A percentile compares a stretch with the other conserved stretches of the same genome.
Evolutionary conservation across 768 basidiomycete species (phyloP).

Genomic region (Russula compacta): DNA sequence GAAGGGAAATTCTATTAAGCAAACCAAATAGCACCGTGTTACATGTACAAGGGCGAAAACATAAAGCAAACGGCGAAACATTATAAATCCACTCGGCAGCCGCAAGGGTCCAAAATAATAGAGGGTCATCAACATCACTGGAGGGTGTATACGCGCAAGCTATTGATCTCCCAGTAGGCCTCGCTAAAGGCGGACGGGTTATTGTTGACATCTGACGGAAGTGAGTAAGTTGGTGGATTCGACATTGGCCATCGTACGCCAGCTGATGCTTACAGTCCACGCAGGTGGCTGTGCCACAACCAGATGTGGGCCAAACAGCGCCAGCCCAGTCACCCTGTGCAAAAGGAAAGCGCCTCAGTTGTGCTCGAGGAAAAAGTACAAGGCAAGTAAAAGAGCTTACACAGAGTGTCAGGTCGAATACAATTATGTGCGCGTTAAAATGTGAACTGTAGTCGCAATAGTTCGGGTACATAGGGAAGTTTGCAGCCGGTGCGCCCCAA

Average conservation of each 20-base stretch:
- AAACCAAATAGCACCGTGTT: not conserved
- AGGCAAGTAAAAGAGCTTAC: conserved; percentile 27
- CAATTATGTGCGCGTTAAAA: conserved; percentile 43
- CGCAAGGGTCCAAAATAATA: conserved; percentile 18
- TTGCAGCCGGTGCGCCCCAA: conserved; percentile 43
- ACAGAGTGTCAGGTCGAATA: conserved; percentile 57
- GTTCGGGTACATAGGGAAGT: conserved; percentile 34
- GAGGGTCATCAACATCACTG: not conserved
- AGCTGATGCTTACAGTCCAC: conserved; percentile 35
- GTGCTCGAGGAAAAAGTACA: not conserved
- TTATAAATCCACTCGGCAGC: not conserved
- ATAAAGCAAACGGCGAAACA: not conserved
- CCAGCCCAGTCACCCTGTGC: conserved; percentile 18
- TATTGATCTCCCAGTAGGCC: conserved; percentile 65
- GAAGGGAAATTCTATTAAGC: not conserved
- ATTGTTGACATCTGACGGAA: conserved; percentile 42
- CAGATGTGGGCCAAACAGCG: conserved; percentile 11
- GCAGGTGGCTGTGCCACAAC: conserved; percentile 36
- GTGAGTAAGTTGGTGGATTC: not conserved
- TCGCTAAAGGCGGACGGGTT: conserved; percentile 48
- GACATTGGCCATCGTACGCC: not conserved
- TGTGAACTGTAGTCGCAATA: conserved; percentile 44
- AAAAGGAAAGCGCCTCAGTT: not conserved
- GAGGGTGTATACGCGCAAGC: conserved; percentile 44
- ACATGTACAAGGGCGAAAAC: not conserved